These are phyloP conservation scores for Pestalotiopsis sp. DNA, from an alignment of 2,329 filamentous ascomycete genomes.

Conservation along the genomic window DNA sequence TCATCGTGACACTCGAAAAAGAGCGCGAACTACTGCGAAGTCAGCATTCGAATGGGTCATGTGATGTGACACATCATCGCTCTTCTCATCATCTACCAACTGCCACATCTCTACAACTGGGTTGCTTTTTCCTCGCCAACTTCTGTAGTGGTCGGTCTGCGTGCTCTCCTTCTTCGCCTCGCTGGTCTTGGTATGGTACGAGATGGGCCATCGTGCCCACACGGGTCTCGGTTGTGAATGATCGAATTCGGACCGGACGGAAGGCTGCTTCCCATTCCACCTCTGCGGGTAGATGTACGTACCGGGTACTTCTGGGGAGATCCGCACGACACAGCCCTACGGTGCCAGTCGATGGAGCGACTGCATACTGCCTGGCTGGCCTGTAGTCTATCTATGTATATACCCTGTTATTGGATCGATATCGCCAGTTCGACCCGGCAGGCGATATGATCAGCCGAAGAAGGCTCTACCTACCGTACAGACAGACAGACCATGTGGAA, in stretches of 20 bases:
- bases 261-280: not conserved
- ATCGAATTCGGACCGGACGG: slow-evolving; percentile 1
- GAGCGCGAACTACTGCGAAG: not conserved
- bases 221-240: not conserved
- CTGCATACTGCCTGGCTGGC: too few species aligned
- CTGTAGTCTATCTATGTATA: too few species aligned
- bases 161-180: not conserved
- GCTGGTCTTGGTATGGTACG: not conserved
- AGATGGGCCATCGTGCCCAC: not conserved
- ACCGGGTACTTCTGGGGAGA: slow-evolving; percentile 5
- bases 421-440: not conserved
- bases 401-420: slow-evolving; percentile 1
- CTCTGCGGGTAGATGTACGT: slow-evolving; percentile 4
- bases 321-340: slow-evolving; percentile 9
- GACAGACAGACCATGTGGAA: not conserved
- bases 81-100: not conserved
- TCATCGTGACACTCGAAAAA: not conserved
- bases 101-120: not conserved
- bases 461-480: not conserved
- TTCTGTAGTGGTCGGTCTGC: not conserved
- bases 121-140: not conserved
- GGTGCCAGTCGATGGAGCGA: not conserved
- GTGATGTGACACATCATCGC: slow-evolving; percentile 6
- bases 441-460: slow-evolving; percentile 7
- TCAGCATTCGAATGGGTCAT: slow-evolving; percentile 1